Conservation (phyloP, 2,329 filamentous ascomycete species). For the Rhynchosporium graminicola region DNA sequence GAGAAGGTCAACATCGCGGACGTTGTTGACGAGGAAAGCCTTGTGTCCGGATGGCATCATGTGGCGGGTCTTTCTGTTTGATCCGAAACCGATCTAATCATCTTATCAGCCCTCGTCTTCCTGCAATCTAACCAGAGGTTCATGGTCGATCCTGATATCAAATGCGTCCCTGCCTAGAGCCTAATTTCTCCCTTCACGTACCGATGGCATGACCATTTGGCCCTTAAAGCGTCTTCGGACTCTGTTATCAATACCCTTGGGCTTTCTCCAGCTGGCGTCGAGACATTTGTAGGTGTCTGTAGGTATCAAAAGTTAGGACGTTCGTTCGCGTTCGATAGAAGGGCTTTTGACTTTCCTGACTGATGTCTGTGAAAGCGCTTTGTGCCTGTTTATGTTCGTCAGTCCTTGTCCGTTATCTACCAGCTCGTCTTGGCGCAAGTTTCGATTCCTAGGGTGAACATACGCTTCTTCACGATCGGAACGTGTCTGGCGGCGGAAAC, state of each 20-base stretch:
- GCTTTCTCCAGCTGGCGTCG: conserved; percentile 92
- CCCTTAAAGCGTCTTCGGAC: conserved; percentile 98
- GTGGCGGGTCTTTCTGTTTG: conserved; percentile 99
- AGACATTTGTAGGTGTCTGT: conserved; percentile 86
- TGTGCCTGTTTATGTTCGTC: conserved; percentile 61
- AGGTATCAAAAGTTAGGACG: neutral
- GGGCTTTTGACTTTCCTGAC: conserved; percentile 52
- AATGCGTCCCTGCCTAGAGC: conserved; percentile 7
- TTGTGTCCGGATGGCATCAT: conserved; percentile 99
- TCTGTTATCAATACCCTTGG: conserved; percentile 99
- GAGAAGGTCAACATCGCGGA: conserved; percentile 92
- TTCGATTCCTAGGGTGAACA: conserved; percentile 47
- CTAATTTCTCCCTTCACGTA: conserved; percentile 55
- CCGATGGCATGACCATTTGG: conserved; percentile 95
- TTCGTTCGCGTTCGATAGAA: neutral
- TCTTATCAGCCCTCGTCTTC: conserved; percentile 32
- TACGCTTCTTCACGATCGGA: conserved; percentile 99
- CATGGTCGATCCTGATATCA: conserved; percentile 1
- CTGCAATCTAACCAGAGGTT: conserved; percentile 17
- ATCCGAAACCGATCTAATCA: conserved; percentile 90
- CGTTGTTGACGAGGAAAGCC: conserved; percentile 98
- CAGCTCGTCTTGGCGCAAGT: conserved; percentile 15
- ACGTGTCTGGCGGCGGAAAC: conserved; percentile 99
- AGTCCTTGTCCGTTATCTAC: conserved; percentile 11
- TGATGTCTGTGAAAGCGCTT: conserved; percentile 97